Evolutionary conservation across 805 yeast genomes (phyloP), one percentile per base, ranked within the genome.

Genomic region (Yamadazyma olivae): DNA sequence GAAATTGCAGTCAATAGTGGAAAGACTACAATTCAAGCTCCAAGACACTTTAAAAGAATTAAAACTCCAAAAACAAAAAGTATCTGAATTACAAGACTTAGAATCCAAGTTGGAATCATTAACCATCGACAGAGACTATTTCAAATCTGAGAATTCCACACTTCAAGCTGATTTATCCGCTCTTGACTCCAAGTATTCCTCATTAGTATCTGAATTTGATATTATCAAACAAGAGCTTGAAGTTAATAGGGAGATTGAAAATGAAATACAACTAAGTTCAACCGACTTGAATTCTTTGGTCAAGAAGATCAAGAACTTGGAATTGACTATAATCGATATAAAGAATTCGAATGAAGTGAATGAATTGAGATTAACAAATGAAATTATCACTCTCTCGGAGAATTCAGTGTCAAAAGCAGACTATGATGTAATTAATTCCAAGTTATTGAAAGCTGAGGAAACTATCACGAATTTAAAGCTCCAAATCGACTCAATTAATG

Each of bases 1-100:
- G 15, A 42, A 28, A 24, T 13, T 40, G 5, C 33, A 36, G n/a
- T 12, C 17, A 6, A 38, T 48, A 7, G 32, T 78, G 2, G 54
- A 61, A 2, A 64, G 54, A 28, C 57, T 80, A 13, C 81, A 78
- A 41, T 46, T 47, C 5, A 77, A 78, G 43, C 50, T 77, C 1
- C 64, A 64, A 28, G 38, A 25, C 5, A 53, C 66, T 4, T 49
- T 54, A n/a, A 38, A 38, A 17, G 66, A 61, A 15, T 43, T 58
- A 8, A 43, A 39, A 16, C 30, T 32, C 8, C 49, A 59, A 35
- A 51, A 48, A 30, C 36, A 32, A 9, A 41, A 48, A 6, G 39
- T 62, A 1, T 35, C 34, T 1, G 28, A 29, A 2, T 42, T 62
- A 6, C n/a, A 22, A 4, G 36, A 30, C 5, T 10, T 39, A 19